Base-by-base conservation (phyloP, 768 basidiomycete species). In the Suillus tomentosus region DNA sequence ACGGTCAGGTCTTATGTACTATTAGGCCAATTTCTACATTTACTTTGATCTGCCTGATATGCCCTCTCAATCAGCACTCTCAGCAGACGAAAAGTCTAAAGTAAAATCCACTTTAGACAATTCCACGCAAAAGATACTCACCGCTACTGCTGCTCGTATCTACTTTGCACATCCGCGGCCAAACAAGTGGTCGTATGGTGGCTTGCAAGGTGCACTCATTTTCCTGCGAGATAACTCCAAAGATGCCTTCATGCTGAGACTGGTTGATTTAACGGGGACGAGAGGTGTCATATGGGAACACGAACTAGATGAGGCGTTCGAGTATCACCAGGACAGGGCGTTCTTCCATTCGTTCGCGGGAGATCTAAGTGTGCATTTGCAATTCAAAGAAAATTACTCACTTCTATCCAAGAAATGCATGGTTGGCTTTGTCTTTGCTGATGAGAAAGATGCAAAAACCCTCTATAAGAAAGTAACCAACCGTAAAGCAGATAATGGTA, bases 291-390 rank as follows among this genome's bases (percentile, higher is more conserved):
- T 95, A 50, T 99, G 96, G 96, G 88, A 94, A 64, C 93, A 97
- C 68, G 95, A 96, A 74, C 77, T 98, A 5, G 96, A 95, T 69
- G 82, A 90, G 31, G 87, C 87, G 37, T 85, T 96, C 67, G 86
- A 91, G 63, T 94, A 94, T 73, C 79, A 85, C 71, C 84, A 90
- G 71, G 96, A 99, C 73, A 81, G 95, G 65, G 84, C 90, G 2
- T 96, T 89, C 84, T 97, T 99, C 71, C 93, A 96, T 78, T 89
- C 94, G 1, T 98, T 97, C 76, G 81, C 89, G 3, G 90, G 93
- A 59, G 96, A 99, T 79, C 95, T 96, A 72, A 77, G 95, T 84
- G n/a, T 47, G 36, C n/a, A 48, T 55, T 60, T 47, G 13, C 43
- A 24, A 31, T 60, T 53, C 55, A 54, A 13, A 57, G 40, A 2